These are phyloP conservation scores for Quaeritorhiza haematococci DNA, from an alignment of 371 early-diverging fungal species.

Conservation along the genomic window DNA sequence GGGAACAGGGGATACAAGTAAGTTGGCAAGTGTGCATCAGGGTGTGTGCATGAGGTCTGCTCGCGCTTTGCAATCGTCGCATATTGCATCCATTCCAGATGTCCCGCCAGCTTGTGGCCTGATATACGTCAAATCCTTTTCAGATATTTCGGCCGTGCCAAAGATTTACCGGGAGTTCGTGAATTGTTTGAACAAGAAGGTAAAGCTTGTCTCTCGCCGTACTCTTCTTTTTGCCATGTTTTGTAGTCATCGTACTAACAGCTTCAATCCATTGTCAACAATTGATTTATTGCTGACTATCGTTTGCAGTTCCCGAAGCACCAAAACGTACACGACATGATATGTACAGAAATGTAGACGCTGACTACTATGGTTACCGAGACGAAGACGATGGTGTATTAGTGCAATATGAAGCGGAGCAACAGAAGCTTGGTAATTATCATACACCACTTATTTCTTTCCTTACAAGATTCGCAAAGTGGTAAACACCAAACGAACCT, in stretches of 20 bases:
- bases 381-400: constrained; percentile 86
- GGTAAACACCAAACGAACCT: background rate
- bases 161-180: constrained; percentile 89
- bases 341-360: constrained; percentile 76
- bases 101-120: too few relatives aligned
- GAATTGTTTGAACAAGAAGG: constrained; percentile 77
- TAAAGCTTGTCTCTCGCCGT: constrained; percentile 8
- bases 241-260: background rate
- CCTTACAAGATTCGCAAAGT: background rate
- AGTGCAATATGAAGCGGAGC: constrained; percentile 68
- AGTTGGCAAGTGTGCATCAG: constrained; percentile 4
- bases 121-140: too few relatives aligned
- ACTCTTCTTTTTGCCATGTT: background rate
- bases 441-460: background rate
- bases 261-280: background rate
- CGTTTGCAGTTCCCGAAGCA: constrained; percentile 3
- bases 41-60: background rate
- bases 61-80: background rate
- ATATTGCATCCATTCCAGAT: background rate
- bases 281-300: background rate
- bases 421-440: constrained; percentile 4
- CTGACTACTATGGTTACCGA: constrained; percentile 92
- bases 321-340: constrained; percentile 59
- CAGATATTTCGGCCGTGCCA: constrained; percentile 95
- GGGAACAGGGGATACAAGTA: constrained; percentile 90